Conservation (phyloP, 768 basidiomycete species). For the Hygrophoropsis aurantiaca region DNA sequence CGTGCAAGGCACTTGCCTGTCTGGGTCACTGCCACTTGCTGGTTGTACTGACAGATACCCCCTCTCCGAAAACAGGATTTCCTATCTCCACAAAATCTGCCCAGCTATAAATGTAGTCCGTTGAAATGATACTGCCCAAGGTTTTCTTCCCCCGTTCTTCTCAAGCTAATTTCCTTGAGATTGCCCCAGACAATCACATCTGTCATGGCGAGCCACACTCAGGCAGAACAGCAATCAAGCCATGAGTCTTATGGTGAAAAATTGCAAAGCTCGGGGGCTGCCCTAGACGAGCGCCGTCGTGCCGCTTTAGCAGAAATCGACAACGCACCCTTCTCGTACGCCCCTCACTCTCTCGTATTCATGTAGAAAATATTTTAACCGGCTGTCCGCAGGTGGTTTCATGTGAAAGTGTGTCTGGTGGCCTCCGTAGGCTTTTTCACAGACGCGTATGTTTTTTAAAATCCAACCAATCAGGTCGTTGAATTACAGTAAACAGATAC, state of each 20-base stretch:
- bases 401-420: slow-evolving; percentile 70
- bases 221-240: slow-evolving; percentile 23
- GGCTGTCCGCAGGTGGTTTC: slow-evolving; percentile 64
- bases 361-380: background rate
- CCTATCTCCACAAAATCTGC: background rate
- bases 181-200: background rate
- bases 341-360: slow-evolving; percentile 5
- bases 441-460: slow-evolving; percentile 56
- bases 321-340: slow-evolving; percentile 81
- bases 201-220: slow-evolving; percentile 22
- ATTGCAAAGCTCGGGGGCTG: slow-evolving; percentile 27
- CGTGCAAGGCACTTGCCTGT: slow-evolving; percentile 26
- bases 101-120: slow-evolving; percentile 9
- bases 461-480: background rate
- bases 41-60: background rate
- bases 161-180: slow-evolving; percentile 1
- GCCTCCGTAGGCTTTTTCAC: slow-evolving; percentile 91
- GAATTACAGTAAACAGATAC: slow-evolving; percentile 34
- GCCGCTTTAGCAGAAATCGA: slow-evolving; percentile 86
- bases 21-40: background rate
- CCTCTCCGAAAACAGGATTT: background rate
- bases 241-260: slow-evolving; percentile 31
- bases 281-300: slow-evolving; percentile 70
- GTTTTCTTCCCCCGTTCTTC: background rate
- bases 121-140: background rate